Evolutionary conservation across 176 grass and related monocot genomes (phyloP), one percentile per base, ranked within the genome.

Genomic region (Triticum turgidum): DNA sequence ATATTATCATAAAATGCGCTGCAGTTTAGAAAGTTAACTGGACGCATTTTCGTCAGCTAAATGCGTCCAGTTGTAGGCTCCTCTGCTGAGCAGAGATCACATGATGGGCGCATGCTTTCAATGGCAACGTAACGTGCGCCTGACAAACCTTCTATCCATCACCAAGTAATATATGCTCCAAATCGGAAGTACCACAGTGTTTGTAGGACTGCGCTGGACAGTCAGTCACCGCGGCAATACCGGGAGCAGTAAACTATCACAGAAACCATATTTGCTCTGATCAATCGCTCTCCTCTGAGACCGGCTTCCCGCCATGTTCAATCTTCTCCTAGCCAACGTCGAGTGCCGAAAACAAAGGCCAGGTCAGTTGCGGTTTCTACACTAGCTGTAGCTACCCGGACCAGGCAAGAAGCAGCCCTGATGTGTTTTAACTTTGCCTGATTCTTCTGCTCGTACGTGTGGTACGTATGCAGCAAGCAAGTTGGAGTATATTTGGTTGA

Each of bases 401-500:
- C 47, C 70, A 30, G 29, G 29, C 29, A 33, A 84, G 71, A 76
- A 65, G 71, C 84, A 66, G 73, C 61, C 61, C 45, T 33, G 12
- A 2, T 59, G 18, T 59, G 74, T 44, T 66, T 87, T 87, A 27
- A 71, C 66, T 83, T 78, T 65, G 44, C 59, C 11, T 67, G 56
- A 59, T 59, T 21, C 22, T 70, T 33, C 11, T 18, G 0, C 7
- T 30, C 14, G 11, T 39, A 42, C 27, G 56, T 7, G n/a, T 21
- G 12, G 6, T 59, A 21, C 7, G 7, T 21, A 8, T 0, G 7
- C 20, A 21, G 1, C 80, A 76, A 21, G 1, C 80, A 76, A 87
- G 89, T 91, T 91, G 84, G 67, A 24, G 61, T 80, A 76, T 65
- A 61, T 80, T 84, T 76, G 68, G 71, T 37, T 82, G 76, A 49